Evolutionary conservation across 116 monocot species (phyloP).

Genomic region (Iris pallida): DNA sequence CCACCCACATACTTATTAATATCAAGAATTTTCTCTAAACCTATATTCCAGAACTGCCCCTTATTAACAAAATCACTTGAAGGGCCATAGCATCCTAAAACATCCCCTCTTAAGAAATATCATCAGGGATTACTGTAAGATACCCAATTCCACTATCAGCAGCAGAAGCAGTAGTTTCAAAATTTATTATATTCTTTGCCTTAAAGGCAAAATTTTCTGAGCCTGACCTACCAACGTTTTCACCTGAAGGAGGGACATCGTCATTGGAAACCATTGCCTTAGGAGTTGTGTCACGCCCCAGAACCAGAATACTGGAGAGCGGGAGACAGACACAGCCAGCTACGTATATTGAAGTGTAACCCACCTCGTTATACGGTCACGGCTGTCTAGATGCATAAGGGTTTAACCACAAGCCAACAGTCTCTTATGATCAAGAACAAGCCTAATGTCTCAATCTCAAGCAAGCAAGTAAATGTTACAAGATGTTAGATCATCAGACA

Average conservation of each 20-base stretch:
- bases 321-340: too few relatives aligned
- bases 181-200: constrained; percentile 22
- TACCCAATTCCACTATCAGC: background rate
- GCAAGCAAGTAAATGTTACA: too few relatives aligned
- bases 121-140: constrained; percentile 6
- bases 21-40: constrained; percentile 23
- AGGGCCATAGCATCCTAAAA: constrained; percentile 1
- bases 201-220: background rate
- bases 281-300: constrained; percentile 11
- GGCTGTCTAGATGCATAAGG: too few relatives aligned
- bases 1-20: constrained; percentile 14
- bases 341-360: too few relatives aligned
- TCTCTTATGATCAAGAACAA: too few relatives aligned
- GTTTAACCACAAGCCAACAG: too few relatives aligned
- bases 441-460: too few relatives aligned
- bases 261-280: constrained; percentile 2
- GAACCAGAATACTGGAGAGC: too few relatives aligned
- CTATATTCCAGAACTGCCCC: constrained; percentile 17
- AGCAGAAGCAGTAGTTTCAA: constrained; percentile 3
- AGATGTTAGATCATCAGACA: too few relatives aligned
- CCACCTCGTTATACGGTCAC: too few relatives aligned
- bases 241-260: constrained; percentile 1
- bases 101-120: constrained; percentile 1
- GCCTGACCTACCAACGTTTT: background rate
- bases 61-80: background rate